Percentiles rank a stretch among this genome's conserved stretches.
phyloP scores from a whole-genome alignment of 2,329 filamentous ascomycete genomes.

The Penicillium sp. region DNA sequence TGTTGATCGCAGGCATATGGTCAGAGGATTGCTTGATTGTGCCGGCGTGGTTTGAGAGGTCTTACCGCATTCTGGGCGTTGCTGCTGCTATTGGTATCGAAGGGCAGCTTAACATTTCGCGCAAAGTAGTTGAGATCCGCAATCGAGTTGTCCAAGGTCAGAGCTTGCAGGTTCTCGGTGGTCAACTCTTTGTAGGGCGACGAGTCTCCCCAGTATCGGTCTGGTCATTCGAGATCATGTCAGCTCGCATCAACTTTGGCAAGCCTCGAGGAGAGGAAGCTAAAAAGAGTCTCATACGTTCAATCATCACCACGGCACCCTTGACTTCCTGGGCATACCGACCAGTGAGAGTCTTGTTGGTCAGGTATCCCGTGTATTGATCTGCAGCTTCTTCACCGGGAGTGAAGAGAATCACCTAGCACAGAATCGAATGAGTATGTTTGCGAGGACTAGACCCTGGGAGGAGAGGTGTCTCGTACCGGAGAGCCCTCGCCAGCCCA shows the following conservation, averaged over 20 bases:
- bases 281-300: conserved; percentile 38
- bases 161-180: conserved; percentile 49
- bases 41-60: neutral
- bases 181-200: conserved; percentile 48
- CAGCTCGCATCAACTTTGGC: neutral
- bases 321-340: conserved; percentile 48
- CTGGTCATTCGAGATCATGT: conserved; percentile 20
- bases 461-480: conserved; percentile 24
- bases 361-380: conserved; percentile 47
- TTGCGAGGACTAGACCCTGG: neutral
- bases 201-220: conserved; percentile 55
- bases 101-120: conserved; percentile 48
- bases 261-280: no score
- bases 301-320: conserved; percentile 51
- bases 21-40: neutral
- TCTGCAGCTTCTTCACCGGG: conserved; percentile 49
- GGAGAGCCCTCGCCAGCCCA: conserved; percentile 53
- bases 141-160: conserved; percentile 51
- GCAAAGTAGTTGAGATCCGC: conserved; percentile 52
- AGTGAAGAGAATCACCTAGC: conserved; percentile 46
- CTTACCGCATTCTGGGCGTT: conserved; percentile 46
- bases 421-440: neutral
- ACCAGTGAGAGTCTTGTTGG: conserved; percentile 46
- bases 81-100: conserved; percentile 44
- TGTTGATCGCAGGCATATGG: conserved; percentile 9